A percentile compares a stretch with the other conserved stretches of the same genome.
Conservation (phyloP, 1,284 basidiomycete genomes). For the Garcileccinum viscosum region DNA sequence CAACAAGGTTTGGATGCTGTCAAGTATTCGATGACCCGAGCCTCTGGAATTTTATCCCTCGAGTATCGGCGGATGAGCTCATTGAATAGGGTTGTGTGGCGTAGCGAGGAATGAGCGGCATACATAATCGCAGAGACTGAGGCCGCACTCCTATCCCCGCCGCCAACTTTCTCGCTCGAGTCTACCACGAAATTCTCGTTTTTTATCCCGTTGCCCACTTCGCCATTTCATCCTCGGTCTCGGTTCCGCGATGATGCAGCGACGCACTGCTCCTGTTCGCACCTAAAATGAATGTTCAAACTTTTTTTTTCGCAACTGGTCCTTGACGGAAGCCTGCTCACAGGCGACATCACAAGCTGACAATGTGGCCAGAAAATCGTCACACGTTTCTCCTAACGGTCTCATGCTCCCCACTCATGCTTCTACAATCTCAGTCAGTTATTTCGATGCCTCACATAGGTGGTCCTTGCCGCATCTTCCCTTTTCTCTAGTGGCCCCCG, state of each 20-base stretch:
- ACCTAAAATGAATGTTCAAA: not conserved
- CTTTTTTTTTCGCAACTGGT: not conserved
- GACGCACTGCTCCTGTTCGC: not conserved
- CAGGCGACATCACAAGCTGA: not conserved
- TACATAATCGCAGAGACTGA: constrained; percentile 2
- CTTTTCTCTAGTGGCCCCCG: not conserved
- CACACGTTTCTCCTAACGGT: not conserved
- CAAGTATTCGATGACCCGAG: not conserved
- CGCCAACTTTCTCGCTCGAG: not conserved
- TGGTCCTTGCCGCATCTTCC: not conserved
- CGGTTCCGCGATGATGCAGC: not conserved
- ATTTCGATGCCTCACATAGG: not conserved
- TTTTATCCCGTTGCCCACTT: not conserved
- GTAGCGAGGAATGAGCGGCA: constrained; percentile 24
- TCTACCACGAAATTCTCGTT: constrained; percentile 2
- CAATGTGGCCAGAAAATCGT: not conserved
- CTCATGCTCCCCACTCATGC: constrained; percentile 11
- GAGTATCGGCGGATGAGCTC: constrained; percentile 3
- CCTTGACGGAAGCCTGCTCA: not conserved
- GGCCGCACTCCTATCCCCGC: not conserved
- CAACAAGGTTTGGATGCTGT: not conserved
- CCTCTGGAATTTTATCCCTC: not conserved
- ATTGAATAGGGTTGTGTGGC: constrained; percentile 26
- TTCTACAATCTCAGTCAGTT: not conserved
- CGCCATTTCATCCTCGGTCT: not conserved